Conservation (phyloP, 371 early-diverging fungal genomes). For the Neoconidiobolus thromboides region DNA sequence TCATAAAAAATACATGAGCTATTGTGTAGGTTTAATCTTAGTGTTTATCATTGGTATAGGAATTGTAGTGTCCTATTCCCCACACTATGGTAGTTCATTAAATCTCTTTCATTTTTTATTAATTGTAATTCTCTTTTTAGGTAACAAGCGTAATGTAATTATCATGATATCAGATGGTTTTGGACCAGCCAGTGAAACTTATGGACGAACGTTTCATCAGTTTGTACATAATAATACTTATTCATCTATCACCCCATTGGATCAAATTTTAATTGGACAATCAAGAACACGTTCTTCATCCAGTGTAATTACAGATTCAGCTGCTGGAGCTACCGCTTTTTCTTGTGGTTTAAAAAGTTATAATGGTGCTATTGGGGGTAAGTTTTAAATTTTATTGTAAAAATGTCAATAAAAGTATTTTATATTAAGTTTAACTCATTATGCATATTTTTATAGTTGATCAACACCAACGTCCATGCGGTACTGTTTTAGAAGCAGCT, state of each 20-base stretch:
- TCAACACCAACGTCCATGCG: slow-evolving; percentile 47
- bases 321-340: slow-evolving; percentile 91
- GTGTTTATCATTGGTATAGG: slow-evolving; percentile 2
- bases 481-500: slow-evolving; percentile 86
- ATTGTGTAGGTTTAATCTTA: background rate
- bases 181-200: slow-evolving; percentile 84
- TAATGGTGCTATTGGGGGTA: slow-evolving; percentile 73
- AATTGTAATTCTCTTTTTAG: background rate
- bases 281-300: slow-evolving; percentile 66
- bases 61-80: background rate
- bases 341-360: slow-evolving; percentile 66
- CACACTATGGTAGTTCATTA: background rate
- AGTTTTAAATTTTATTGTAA: background rate
- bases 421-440: background rate
- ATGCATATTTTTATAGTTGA: slow-evolving; percentile 20
- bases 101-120: background rate
- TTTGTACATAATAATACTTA: slow-evolving; percentile 26
- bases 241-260: slow-evolving; percentile 36
- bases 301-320: slow-evolving; percentile 81
- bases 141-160: slow-evolving; percentile 46
- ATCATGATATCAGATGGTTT: slow-evolving; percentile 87
- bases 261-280: slow-evolving; percentile 65
- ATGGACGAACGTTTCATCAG: slow-evolving; percentile 58
- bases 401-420: background rate
- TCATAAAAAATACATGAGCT: background rate